Base-by-base conservation (phyloP, 2,329 filamentous ascomycete species). In the Stachybotrys elegans region DNA sequence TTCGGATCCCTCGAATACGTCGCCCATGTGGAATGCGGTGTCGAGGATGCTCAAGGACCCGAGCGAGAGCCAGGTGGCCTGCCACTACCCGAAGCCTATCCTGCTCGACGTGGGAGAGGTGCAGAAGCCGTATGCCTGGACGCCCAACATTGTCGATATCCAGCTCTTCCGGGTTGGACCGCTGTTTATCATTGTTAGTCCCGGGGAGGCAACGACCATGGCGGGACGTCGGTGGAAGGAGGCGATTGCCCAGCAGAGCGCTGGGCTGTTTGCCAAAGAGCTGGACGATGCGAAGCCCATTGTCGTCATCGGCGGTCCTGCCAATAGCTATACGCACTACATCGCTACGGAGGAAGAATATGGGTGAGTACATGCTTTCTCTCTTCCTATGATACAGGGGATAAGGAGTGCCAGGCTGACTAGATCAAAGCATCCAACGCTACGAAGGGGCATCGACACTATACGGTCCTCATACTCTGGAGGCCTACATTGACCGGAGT, bases 371-470 rank as follows among this genome's bases (percentile, higher is more conserved):
- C 13, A 6, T 22, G 6, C n/a, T 19, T 20, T 12, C 20, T 17
- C 22, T 27, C 48, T 54, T 20, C n/a, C n/a, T n/a, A n/a, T n/a
- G n/a, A n/a, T n/a, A n/a, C n/a, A n/a, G n/a, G n/a, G n/a, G n/a
- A n/a, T n/a, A n/a, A n/a, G n/a, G n/a, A n/a, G n/a, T n/a, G n/a
- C n/a, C n/a, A n/a, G n/a, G n/a, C n/a, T n/a, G n/a, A n/a, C n/a
- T n/a, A n/a, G n/a, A n/a, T n/a, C n/a, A n/a, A n/a, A 71, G 58
- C 13, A 76, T 91, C 40, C 91, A 96, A 65, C 83, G 91, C 25
- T 95, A 95, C 61, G 91, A 96, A 67, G 91, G 90, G 27, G 91
- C 88, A 1, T 91, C 86, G 4, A 96, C 91, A 0, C 74, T 96
- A 2, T 92, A 91, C 60, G 91, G 91, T 0, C 87, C 80, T 1